Conservation (phyloP, 169 alveolate species). For the Toxoplasma gondii region DNA sequence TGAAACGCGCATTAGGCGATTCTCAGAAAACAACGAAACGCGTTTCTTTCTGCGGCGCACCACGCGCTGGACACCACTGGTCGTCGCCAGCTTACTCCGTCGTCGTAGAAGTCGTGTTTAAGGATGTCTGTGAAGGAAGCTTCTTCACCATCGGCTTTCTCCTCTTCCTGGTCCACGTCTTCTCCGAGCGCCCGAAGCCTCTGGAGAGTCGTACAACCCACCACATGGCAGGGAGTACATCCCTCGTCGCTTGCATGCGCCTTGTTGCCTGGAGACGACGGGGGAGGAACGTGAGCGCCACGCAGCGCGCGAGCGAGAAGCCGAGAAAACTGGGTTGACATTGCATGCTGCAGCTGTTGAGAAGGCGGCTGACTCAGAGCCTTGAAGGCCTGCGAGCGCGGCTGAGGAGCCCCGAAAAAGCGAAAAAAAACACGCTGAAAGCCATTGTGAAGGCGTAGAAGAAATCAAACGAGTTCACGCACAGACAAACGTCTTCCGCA, state of each 20-base stretch:
- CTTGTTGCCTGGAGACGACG: background rate
- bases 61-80: too few species aligned
- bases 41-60: too few species aligned
- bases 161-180: background rate
- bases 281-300: background rate
- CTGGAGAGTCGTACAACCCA: background rate
- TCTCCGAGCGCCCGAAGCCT: background rate
- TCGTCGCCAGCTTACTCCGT: background rate
- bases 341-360: slow-evolving; percentile 64
- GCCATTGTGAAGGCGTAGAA: background rate
- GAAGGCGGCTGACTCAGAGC: slow-evolving; percentile 69
- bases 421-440: background rate
- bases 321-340: slow-evolving; percentile 50
- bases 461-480: background rate
- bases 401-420: background rate
- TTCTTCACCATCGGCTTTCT: background rate
- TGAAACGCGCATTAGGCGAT: too few species aligned
- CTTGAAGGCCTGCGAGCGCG: slow-evolving; percentile 50
- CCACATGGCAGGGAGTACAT: background rate
- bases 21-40: too few species aligned
- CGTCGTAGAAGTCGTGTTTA: slow-evolving; percentile 11
- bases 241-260: background rate
- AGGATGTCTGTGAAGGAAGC: background rate
- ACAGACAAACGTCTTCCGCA: background rate
- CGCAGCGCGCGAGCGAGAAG: slow-evolving; percentile 54